A percentile compares a stretch with the other conserved stretches of the same genome.
These are phyloP conservation scores for Solanum lycopersicoides DNA, from an alignment of 257 asterid species.

Conservation along the genomic window DNA sequence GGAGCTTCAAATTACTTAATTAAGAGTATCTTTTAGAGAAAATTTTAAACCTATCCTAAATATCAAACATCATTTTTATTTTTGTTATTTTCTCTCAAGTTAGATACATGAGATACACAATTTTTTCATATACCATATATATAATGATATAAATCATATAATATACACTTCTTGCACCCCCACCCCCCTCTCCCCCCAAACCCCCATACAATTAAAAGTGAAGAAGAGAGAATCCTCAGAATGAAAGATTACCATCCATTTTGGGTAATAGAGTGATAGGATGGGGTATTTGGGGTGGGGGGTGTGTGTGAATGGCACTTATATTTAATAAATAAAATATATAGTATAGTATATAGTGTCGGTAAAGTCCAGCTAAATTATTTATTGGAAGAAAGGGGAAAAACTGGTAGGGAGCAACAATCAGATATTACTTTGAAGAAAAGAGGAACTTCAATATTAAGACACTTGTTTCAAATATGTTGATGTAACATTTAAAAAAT, in stretches of 20 bases:
- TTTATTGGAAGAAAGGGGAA: conserved; percentile 9
- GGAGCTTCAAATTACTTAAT: background rate
- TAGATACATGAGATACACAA: background rate
- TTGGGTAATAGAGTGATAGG: background rate
- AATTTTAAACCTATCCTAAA: background rate
- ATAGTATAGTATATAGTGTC: background rate
- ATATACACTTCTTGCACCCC: background rate
- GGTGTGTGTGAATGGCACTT: background rate
- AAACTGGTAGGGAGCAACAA: conserved; percentile 31
- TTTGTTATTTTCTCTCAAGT: background rate
- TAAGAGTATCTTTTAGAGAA: background rate
- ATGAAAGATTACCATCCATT: background rate
- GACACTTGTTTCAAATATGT: background rate
- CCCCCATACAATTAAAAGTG: background rate
- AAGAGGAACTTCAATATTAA: background rate
- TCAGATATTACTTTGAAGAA: conserved; percentile 15
- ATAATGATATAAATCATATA: background rate
- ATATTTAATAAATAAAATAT: too few relatives aligned
- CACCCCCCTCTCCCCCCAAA: rapidly evolving
- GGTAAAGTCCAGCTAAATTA: conserved; percentile 12
- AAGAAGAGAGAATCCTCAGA: background rate
- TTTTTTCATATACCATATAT: background rate
- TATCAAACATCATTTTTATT: background rate
- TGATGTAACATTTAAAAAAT: background rate
- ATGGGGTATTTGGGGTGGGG: background rate